Conservation (phyloP, 202 grass and related monocot genomes). For the Bolboschoenoplectus hybrid region DNA sequence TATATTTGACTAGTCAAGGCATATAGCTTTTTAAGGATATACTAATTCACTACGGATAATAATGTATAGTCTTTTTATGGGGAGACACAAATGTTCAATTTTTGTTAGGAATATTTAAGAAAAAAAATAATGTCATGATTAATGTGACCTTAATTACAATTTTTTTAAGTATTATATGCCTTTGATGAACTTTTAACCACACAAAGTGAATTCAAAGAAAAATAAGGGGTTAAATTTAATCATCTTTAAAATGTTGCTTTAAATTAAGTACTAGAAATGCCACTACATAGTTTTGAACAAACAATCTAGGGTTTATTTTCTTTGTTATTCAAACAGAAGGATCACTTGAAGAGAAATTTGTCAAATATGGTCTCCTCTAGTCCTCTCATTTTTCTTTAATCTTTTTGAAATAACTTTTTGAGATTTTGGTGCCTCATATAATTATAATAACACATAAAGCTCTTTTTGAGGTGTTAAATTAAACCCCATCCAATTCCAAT, state of each 20-base stretch:
- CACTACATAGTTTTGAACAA: background rate
- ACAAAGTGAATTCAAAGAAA: background rate
- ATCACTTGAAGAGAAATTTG: slow-evolving; percentile 27
- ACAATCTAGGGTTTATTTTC: background rate
- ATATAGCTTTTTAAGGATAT: background rate
- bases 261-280: background rate
- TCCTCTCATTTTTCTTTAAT: background rate
- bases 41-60: background rate
- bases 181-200: background rate
- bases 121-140: no score
- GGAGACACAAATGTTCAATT: no score
- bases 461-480: slow-evolving; percentile 16
- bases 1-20: background rate
- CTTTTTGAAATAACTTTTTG: slow-evolving; percentile 17
- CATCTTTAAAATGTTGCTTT: background rate
- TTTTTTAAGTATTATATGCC: no score
- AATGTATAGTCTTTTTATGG: no score
- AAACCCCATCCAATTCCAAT: slow-evolving; percentile 17
- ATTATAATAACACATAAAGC: background rate
- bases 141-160: no score
- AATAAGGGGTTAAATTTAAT: background rate
- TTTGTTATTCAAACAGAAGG: background rate
- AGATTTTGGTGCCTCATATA: slow-evolving; percentile 30
- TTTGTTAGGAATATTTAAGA: no score
- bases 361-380: slow-evolving; percentile 23